A percentile compares a stretch with the other conserved stretches of the same genome.
These are phyloP conservation scores for Emericellopsis atlantica DNA, from an alignment of 2,329 filamentous ascomycete species.

Conservation along the genomic window DNA sequence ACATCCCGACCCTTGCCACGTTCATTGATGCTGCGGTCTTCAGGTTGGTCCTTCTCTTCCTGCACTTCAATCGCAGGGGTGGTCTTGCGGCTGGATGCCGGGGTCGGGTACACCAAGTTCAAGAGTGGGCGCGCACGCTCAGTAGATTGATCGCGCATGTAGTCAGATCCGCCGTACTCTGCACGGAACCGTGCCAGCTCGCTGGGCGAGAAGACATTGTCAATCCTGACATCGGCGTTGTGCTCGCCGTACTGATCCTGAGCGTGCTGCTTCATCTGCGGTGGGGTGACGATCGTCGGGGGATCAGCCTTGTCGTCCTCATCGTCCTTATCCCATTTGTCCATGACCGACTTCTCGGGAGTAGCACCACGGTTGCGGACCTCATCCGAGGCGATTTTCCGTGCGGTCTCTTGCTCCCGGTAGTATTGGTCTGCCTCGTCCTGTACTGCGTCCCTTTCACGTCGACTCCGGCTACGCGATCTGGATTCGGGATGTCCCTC, in stretches of 20 bases:
- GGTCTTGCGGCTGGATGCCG: slow-evolving; percentile 24
- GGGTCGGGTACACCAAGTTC: slow-evolving; percentile 50
- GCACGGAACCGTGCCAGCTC: slow-evolving; percentile 28
- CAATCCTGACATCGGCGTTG: slow-evolving; percentile 51
- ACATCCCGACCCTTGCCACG: neutral
- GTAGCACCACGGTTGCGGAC: slow-evolving; percentile 38
- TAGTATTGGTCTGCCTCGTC: slow-evolving; percentile 47
- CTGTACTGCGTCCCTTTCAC: slow-evolving; percentile 31
- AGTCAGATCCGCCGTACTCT: neutral
- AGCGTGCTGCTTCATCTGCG: slow-evolving; percentile 22
- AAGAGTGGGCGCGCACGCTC: slow-evolving; percentile 44
- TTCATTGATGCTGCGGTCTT: slow-evolving; percentile 4
- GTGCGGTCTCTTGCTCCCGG: slow-evolving; percentile 39
- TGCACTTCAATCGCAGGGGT: slow-evolving; percentile 26
- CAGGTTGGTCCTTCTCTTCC: slow-evolving; percentile 6
- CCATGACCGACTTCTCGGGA: slow-evolving; percentile 38
- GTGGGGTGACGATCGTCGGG: slow-evolving; percentile 40
- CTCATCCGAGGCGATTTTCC: slow-evolving; percentile 39
- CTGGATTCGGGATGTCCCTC: neutral
- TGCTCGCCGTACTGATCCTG: slow-evolving; percentile 43
- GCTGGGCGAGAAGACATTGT: slow-evolving; percentile 42
- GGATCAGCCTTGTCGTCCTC: slow-evolving; percentile 17
- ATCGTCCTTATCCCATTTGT: slow-evolving; percentile 32
- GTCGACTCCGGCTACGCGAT: slow-evolving; percentile 1
- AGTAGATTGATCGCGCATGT: neutral